Conservation (phyloP, 2,329 filamentous ascomycete genomes). For the Thermomyces lanuginosus region DNA sequence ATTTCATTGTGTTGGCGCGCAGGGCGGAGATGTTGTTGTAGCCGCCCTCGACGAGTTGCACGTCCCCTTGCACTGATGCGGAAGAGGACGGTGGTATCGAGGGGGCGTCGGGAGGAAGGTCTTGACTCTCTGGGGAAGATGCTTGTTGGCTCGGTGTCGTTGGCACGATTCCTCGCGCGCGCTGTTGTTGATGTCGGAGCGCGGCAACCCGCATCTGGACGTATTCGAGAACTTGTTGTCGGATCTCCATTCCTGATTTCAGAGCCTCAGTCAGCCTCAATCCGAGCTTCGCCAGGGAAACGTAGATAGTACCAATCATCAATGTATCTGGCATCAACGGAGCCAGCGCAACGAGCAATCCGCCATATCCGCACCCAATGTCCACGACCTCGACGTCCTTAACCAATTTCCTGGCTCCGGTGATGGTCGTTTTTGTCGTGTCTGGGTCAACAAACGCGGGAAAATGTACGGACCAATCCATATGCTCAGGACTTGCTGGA, state of each 20-base stretch:
- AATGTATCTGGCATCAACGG: constrained; percentile 67
- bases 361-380: constrained; percentile 93
- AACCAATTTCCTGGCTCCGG: constrained; percentile 29
- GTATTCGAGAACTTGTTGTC: constrained; percentile 75
- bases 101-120: constrained; percentile 6
- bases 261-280: constrained; percentile 2
- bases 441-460: constrained; percentile 48
- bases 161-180: constrained; percentile 19
- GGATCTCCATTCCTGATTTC: constrained; percentile 71
- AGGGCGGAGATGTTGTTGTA: constrained; percentile 85
- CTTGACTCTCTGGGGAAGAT: constrained; percentile 2
- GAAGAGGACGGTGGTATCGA: constrained; percentile 5
- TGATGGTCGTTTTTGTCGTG: constrained; percentile 15
- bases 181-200: constrained; percentile 39
- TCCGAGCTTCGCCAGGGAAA: neutral
- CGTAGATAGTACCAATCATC: constrained; percentile 49
- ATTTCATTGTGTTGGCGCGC: constrained; percentile 96
- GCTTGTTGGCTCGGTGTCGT: constrained; percentile 3
- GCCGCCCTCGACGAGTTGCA: constrained; percentile 18
- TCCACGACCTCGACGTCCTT: constrained; percentile 82
- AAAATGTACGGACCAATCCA: constrained; percentile 83
- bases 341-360: constrained; percentile 69
- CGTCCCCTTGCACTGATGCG: constrained; percentile 4
- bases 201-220: constrained; percentile 77
- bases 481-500: constrained; percentile 58